Evolutionary conservation across 78 protist species (phyloP).

Genomic region (Chrysochromulina parva): DNA sequence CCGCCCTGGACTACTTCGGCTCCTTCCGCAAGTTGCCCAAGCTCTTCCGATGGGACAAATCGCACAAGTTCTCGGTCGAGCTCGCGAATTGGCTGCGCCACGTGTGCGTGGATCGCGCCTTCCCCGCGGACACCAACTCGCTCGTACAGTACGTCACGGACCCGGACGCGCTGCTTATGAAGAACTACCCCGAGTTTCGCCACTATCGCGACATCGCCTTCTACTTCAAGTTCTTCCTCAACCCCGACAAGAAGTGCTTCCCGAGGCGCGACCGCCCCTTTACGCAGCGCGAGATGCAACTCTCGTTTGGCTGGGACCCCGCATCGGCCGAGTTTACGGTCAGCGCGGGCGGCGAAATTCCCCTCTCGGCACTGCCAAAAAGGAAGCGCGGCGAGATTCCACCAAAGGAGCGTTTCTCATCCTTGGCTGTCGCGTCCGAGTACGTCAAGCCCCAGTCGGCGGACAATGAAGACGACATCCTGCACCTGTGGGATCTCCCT

Average conservation of each 20-base stretch:
- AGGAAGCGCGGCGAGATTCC: background rate
- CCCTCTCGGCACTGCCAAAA: background rate
- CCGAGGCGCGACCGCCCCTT: background rate
- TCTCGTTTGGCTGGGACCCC: background rate
- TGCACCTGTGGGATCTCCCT: conserved; percentile 48
- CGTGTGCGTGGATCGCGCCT: background rate
- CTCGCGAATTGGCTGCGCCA: background rate
- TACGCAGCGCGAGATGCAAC: background rate
- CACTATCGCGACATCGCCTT: conserved; percentile 1
- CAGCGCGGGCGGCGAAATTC: background rate
- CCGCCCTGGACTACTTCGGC: conserved; percentile 48
- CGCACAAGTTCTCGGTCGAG: background rate
- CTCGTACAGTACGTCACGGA: background rate
- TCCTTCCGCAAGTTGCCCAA: too few species aligned
- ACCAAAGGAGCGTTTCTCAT: background rate
- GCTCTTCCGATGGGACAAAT: too few species aligned
- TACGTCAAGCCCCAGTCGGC: background rate
- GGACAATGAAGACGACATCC: conserved; percentile 51
- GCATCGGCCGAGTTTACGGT: background rate
- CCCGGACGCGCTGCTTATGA: background rate
- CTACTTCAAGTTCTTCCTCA: conserved; percentile 44
- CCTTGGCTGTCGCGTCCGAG: background rate
- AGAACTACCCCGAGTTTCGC: conserved; percentile 41
- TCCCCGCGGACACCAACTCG: background rate
- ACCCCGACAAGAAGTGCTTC: background rate